phyloP scores from a whole-genome alignment of 2,329 filamentous ascomycete species.

The Beauveria sp. region DNA sequence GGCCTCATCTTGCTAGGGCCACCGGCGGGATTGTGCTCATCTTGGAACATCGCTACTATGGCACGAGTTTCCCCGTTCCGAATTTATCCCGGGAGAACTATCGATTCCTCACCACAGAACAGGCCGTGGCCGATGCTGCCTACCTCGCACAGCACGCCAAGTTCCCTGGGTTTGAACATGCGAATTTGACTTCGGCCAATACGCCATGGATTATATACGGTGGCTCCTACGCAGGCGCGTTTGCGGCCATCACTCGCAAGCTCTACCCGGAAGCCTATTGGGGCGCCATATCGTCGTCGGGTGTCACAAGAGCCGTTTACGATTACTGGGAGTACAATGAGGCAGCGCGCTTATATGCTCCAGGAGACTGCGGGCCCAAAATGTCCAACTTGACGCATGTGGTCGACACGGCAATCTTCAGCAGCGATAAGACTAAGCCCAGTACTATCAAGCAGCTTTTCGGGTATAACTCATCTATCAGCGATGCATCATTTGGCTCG shows the following conservation, averaged over 20 bases:
- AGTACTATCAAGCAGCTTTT: slow-evolving; percentile 38
- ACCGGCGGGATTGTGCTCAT: slow-evolving; percentile 71
- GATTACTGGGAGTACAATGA: slow-evolving; percentile 64
- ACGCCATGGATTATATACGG: slow-evolving; percentile 75
- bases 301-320: slow-evolving; percentile 68
- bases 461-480: background rate
- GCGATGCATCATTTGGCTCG: slow-evolving; percentile 35
- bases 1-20: slow-evolving; percentile 60
- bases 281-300: slow-evolving; percentile 73
- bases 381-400: slow-evolving; percentile 51
- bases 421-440: slow-evolving; percentile 21
- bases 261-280: slow-evolving; percentile 72
- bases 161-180: slow-evolving; percentile 61
- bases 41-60: slow-evolving; percentile 84
- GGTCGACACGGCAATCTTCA: slow-evolving; percentile 44
- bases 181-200: slow-evolving; percentile 56
- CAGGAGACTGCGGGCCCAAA: slow-evolving; percentile 53
- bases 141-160: slow-evolving; percentile 71
- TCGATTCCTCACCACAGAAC: slow-evolving; percentile 76
- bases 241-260: slow-evolving; percentile 68
- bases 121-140: slow-evolving; percentile 71
- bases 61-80: slow-evolving; percentile 59
- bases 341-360: slow-evolving; percentile 40
- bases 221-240: slow-evolving; percentile 75
- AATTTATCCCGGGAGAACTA: slow-evolving; percentile 62